These are phyloP conservation scores for Limonomyces culmigenus DNA, from an alignment of 1,284 basidiomycete species.

Conservation along the genomic window DNA sequence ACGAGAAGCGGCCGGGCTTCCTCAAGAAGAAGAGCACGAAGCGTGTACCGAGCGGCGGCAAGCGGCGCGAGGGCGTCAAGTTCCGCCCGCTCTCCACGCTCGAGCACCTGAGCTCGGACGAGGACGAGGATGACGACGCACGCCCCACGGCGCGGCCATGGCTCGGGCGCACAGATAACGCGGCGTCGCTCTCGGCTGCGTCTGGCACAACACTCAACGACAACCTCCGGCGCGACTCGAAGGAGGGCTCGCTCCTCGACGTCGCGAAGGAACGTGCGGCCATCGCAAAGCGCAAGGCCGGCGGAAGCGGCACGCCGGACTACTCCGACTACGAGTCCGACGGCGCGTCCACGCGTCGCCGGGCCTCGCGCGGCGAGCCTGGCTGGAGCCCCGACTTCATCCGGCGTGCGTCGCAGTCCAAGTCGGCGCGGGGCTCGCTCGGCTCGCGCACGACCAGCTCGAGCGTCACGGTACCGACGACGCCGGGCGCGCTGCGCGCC, in stretches of 20 bases:
- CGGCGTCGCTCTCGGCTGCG: neutral
- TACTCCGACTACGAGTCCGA: neutral
- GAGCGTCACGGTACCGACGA: neutral
- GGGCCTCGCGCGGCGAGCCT: neutral
- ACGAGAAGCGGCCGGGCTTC: neutral
- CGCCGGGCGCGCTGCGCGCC: constrained; percentile 11
- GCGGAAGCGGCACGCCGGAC: neutral
- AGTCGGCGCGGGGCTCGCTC: neutral
- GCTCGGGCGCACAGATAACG: too few relatives aligned
- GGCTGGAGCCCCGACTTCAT: neutral
- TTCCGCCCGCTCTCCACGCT: neutral
- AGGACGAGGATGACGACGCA: neutral
- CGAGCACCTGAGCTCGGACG: neutral
- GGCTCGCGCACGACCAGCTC: neutral
- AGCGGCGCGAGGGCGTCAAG: neutral
- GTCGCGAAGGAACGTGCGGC: too few relatives aligned
- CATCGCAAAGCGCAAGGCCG: too few relatives aligned
- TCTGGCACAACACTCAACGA: too few relatives aligned
- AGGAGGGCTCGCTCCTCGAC: too few relatives aligned
- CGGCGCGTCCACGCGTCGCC: neutral
- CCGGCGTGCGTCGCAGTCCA: neutral
- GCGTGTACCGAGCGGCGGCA: too few relatives aligned
- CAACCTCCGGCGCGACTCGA: too few relatives aligned
- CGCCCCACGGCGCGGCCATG: neutral
- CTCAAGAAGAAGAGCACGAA: neutral